These are phyloP conservation scores for Exobasidium cylindrosporum DNA, from an alignment of 1,284 basidiomycete genomes.

Conservation along the genomic window DNA sequence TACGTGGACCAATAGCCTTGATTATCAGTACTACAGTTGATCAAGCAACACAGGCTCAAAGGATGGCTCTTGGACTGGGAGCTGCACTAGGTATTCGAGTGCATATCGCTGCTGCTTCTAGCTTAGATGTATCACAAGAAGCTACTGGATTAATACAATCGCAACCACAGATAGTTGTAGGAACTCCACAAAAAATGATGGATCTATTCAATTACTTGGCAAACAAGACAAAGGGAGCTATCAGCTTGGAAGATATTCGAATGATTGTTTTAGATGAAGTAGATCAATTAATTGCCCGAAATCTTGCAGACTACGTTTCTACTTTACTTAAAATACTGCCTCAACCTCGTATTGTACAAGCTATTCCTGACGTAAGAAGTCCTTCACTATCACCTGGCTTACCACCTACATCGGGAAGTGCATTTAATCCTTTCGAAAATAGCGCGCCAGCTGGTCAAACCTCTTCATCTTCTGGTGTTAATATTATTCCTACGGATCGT, in stretches of 20 bases:
- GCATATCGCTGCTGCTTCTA: constrained; percentile 38
- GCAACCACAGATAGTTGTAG: constrained; percentile 83
- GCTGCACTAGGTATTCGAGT: constrained; percentile 61
- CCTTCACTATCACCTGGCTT: constrained; percentile 60
- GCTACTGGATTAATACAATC: constrained; percentile 32
- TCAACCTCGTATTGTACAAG: constrained; percentile 59
- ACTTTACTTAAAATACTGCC: constrained; percentile 86
- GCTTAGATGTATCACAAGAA: constrained; percentile 36
- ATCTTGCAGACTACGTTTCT: constrained; percentile 90
- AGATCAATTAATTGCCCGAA: constrained; percentile 93
- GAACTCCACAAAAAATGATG: constrained; percentile 92
- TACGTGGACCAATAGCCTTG: constrained; percentile 62
- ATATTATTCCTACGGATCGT: constrained; percentile 65
- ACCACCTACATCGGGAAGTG: constrained; percentile 57
- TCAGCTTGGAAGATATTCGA: constrained; percentile 71
- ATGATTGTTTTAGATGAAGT: constrained; percentile 95
- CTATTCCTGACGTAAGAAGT: constrained; percentile 14
- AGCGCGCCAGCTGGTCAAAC: constrained; percentile 14
- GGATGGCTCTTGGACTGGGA: constrained; percentile 91
- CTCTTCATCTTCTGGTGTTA: constrained; percentile 22
- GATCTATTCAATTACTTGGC: constrained; percentile 81
- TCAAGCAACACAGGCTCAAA: constrained; percentile 95
- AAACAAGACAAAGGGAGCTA: constrained; percentile 13
- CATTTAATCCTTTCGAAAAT: constrained; percentile 50
- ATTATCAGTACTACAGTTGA: constrained; percentile 97